phyloP scores from a whole-genome alignment of 2,329 filamentous ascomycete genomes.

The Davidsoniella neocaledoniae region DNA sequence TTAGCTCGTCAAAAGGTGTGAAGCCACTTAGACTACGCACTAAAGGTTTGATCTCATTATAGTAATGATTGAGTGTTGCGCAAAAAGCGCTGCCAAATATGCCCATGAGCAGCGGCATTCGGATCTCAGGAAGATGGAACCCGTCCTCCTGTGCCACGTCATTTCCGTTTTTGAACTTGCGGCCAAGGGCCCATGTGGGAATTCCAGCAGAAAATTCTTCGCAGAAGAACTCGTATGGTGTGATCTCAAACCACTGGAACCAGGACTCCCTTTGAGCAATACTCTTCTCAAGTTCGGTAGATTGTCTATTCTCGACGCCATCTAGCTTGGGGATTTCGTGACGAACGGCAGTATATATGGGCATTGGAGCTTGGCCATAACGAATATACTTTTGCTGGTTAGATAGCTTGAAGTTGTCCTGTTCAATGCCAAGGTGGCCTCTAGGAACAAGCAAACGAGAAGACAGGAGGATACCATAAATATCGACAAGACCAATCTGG shows the following conservation, averaged over 20 bases:
- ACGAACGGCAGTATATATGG: conserved; percentile 88
- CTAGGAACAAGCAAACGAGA: conserved; percentile 69
- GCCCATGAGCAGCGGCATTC: conserved; percentile 70
- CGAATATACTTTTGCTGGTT: conserved; percentile 65
- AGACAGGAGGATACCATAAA: conserved; percentile 76
- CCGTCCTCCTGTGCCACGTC: conserved; percentile 47
- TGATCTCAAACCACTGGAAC: conserved; percentile 98
- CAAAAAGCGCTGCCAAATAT: conserved; percentile 97
- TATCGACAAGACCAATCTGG: conserved; percentile 78
- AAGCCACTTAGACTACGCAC: conserved; percentile 62
- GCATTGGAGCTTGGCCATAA: conserved; percentile 66
- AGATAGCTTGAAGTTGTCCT: conserved; percentile 75
- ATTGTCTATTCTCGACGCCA: conserved; percentile 15
- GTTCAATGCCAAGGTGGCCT: conserved; percentile 48
- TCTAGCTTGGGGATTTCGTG: conserved; percentile 65
- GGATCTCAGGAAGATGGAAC: conserved; percentile 62
- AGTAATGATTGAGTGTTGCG: conserved; percentile 89
- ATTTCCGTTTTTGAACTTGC: conserved; percentile 58
- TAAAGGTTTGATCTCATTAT: conserved; percentile 77
- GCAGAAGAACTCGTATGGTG: conserved; percentile 87
- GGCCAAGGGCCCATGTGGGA: conserved; percentile 82
- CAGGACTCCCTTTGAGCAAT: conserved; percentile 49
- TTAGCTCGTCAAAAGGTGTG: conserved; percentile 59
- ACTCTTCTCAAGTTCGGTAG: conserved; percentile 32
- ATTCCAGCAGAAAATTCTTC: conserved; percentile 86